phyloP scores from a whole-genome alignment of 139 green algal species.

The Edaphochlamys debaryana region DNA sequence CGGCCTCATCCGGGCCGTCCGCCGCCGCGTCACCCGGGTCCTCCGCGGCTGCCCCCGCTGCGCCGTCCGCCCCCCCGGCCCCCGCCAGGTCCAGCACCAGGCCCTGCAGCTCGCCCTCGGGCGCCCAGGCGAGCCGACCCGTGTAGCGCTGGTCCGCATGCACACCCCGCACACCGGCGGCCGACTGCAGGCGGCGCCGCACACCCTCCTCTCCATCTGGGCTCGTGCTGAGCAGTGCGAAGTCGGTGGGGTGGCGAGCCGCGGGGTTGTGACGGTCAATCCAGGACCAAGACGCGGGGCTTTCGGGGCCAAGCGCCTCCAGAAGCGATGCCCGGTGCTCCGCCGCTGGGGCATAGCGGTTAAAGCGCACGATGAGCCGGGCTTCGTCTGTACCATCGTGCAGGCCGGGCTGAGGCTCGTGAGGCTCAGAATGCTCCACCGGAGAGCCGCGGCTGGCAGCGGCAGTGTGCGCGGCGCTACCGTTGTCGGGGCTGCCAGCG shows the following conservation, averaged over 20 bases:
- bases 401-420: no score
- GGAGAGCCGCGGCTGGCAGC: no score
- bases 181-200: not conserved
- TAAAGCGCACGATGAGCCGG: constrained; percentile 78
- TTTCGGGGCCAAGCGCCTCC: constrained; percentile 34
- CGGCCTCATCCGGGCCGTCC: not conserved
- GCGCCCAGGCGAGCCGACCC: constrained; percentile 56
- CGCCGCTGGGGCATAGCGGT: constrained; percentile 57
- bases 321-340: constrained; percentile 51
- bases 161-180: constrained; percentile 70
- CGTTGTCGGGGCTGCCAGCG: not conserved
- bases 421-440: no score
- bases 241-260: constrained; percentile 79
- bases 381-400: no score
- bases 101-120: constrained; percentile 35
- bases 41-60: not conserved
- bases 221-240: constrained; percentile 68
- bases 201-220: not conserved
- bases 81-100: constrained; percentile 21
- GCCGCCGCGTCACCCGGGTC: not conserved
- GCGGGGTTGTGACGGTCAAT: constrained; percentile 75
- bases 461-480: not conserved
- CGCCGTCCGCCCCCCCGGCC: constrained; percentile 11
- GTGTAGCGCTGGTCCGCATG: constrained; percentile 67
- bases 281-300: constrained; percentile 67